Percentiles rank a stretch among this genome's conserved stretches.
phyloP scores from a whole-genome alignment of 2,329 filamentous ascomycete species.

The Pseudogymnoascus pannorum region DNA sequence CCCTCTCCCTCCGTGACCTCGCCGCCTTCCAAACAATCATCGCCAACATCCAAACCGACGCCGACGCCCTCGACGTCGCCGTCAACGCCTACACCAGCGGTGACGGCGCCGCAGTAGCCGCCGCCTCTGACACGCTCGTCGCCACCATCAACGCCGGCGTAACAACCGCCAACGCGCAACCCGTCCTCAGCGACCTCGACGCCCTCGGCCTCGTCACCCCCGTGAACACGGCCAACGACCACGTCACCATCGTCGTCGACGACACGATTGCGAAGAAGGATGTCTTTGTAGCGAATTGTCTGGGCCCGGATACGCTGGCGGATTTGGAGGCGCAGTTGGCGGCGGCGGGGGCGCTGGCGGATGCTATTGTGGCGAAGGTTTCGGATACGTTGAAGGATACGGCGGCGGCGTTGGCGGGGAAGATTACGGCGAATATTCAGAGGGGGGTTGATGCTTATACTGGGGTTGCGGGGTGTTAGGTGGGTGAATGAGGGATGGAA shows the following conservation, averaged over 20 bases:
- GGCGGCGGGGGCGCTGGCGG: background rate
- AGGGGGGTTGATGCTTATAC: background rate
- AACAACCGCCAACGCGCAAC: background rate
- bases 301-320: background rate
- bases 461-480: background rate
- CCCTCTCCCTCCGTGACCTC: background rate
- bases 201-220: background rate
- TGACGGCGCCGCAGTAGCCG: background rate
- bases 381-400: background rate
- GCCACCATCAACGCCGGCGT: background rate
- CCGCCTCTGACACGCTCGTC: background rate
- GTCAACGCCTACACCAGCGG: background rate
- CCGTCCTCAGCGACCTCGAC: background rate
- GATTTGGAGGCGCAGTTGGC: background rate
- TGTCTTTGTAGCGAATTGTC: background rate
- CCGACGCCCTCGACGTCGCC: constrained; percentile 10
- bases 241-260: background rate
- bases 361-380: background rate
- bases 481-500: background rate
- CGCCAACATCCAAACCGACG: background rate
- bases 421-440: background rate
- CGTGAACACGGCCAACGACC: background rate
- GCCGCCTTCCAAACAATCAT: background rate
- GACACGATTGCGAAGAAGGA: background rate
- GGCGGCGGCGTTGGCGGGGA: background rate